phyloP scores from a whole-genome alignment of 75 land plant genomes.

The Azolla pinnata region DNA sequence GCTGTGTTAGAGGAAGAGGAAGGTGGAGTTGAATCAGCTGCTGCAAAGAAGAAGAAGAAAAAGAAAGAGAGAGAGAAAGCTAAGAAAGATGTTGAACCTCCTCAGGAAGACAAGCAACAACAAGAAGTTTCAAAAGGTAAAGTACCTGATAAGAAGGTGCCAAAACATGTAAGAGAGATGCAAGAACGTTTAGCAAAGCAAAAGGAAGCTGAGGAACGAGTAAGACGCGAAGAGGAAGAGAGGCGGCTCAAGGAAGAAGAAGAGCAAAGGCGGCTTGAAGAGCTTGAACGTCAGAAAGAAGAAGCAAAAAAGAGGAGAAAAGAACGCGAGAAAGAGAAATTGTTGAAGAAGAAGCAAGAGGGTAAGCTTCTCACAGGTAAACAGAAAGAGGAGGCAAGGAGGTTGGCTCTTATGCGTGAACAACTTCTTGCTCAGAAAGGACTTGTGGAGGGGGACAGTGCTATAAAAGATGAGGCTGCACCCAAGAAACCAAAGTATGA shows the following conservation, averaged over 20 bases:
- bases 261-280: conserved; percentile 59
- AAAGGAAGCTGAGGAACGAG: conserved; percentile 78
- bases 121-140: conserved; percentile 41
- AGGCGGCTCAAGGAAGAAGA: conserved; percentile 76
- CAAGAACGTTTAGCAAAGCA: conserved; percentile 78
- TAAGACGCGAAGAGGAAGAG: conserved; percentile 81
- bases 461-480: conserved; percentile 15
- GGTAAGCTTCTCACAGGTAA: conserved; percentile 82
- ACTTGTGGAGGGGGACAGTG: conserved; percentile 17
- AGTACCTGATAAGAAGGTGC: conserved; percentile 49
- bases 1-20: conserved; percentile 32
- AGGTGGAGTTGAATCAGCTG: conserved; percentile 48
- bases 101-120: conserved; percentile 31
- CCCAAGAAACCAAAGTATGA: conserved; percentile 70
- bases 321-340: conserved; percentile 88
- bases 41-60: conserved; percentile 90
- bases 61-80: conserved; percentile 89
- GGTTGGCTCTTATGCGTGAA: conserved; percentile 64
- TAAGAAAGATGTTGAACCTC: conserved; percentile 26
- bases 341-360: conserved; percentile 68
- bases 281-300: conserved; percentile 66
- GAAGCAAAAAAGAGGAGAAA: conserved; percentile 71
- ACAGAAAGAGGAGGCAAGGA: conserved; percentile 70
- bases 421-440: conserved; percentile 59
- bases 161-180: conserved; percentile 82